Base-by-base conservation (phyloP, 2,329 filamentous ascomycete genomes). In the Arthroderma sp. region DNA sequence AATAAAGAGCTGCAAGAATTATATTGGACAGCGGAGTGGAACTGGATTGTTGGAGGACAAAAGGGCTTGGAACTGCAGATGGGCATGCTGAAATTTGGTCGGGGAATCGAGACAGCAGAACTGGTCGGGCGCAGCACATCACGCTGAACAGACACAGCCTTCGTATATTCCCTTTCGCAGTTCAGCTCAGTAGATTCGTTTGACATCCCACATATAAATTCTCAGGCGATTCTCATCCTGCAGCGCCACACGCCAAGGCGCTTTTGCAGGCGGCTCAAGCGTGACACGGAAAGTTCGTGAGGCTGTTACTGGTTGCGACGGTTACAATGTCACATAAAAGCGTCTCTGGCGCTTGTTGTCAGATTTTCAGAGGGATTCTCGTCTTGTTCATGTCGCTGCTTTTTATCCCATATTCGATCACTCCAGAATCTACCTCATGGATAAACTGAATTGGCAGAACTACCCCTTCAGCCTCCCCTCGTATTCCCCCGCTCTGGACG, bases 31-130 rank as follows among this genome's bases (percentile, higher is more conserved):
- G 38, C 32, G 5, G 45, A 47, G 32, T 47, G 45, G 45, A 11
- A 38, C 11, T 47, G 45, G 45, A 39, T 36, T n/a, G 42, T 47
- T n/a, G 45, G 41, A 9, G 42, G 41, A 30, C 41, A 47, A 33
- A 41, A 29, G 27, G 45, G 42, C 2, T 22, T 47, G 29, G 45
- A 47, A 27, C 34, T 47, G 27, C 45, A 47, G 31, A 44, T 47
- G 38, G 45, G 45, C 3, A 47, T 47, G 45, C 45, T 47, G 15
- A 47, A 47, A 29, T 47, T 47, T 34, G 45, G 45, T 10, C 41
- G 45, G 2, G 37, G 10, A 29, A 44, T 34, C 4, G 42, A 40
- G 32, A 42, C 38, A 4, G 45, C 45, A 10, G 45, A 44, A 29
- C 11, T 44, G 29, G 38, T 37, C 11, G 45, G 45, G 4, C 45